phyloP scores from a whole-genome alignment of 306 rosid genomes.

The Cucurbita maxima region DNA sequence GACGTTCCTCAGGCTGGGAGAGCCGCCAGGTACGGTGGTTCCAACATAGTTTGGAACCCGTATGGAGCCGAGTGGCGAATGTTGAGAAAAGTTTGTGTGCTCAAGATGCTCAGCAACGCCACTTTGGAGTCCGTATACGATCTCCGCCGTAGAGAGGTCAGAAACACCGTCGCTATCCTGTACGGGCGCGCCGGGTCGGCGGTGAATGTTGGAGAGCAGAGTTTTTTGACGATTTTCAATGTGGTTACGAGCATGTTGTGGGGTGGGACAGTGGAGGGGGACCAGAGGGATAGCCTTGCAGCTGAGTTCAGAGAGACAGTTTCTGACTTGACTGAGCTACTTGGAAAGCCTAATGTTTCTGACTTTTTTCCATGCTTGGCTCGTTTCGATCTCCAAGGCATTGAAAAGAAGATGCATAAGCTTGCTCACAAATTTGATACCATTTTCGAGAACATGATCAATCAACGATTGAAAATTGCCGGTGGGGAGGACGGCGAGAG shows the following conservation, averaged over 20 bases:
- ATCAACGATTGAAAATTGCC: conserved; percentile 9
- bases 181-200: conserved; percentile 20
- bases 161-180: conserved; percentile 20
- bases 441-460: conserved; percentile 46
- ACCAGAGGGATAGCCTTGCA: conserved; percentile 29
- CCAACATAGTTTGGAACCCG: conserved; percentile 49
- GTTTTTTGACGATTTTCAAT: conserved; percentile 42
- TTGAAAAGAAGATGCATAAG: conserved; percentile 24
- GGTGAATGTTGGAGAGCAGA: conserved; percentile 42
- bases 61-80: conserved; percentile 74
- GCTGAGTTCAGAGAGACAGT: conserved; percentile 46
- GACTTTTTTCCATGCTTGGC: conserved; percentile 60
- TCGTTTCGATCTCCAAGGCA: conserved; percentile 67
- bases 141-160: conserved; percentile 41
- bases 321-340: conserved; percentile 21
- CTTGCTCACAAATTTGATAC: conserved; percentile 23
- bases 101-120: conserved; percentile 52
- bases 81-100: conserved; percentile 49
- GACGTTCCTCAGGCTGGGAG: conserved; percentile 41
- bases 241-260: conserved; percentile 58
- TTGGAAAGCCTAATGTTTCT: conserved; percentile 51
- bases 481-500: not conserved
- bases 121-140: conserved; percentile 42
- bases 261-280: conserved; percentile 53
- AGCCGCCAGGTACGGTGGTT: conserved; percentile 29